These are phyloP conservation scores for Malus fusca DNA, from an alignment of 306 rosid genomes.

Conservation along the genomic window DNA sequence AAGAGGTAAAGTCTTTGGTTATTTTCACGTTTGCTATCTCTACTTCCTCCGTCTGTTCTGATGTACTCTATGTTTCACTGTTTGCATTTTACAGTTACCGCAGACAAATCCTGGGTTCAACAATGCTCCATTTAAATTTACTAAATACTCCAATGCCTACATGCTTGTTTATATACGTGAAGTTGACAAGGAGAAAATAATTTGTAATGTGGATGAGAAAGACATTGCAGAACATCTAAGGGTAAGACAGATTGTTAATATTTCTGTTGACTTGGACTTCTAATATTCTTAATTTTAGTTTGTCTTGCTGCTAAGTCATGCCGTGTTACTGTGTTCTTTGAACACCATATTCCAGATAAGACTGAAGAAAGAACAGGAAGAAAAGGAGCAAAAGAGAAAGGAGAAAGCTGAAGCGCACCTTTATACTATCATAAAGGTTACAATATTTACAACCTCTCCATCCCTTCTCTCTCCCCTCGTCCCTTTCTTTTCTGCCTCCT, in stretches of 20 bases:
- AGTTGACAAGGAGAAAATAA: slow-evolving; percentile 79
- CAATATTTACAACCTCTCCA: slow-evolving; percentile 1
- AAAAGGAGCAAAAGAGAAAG: slow-evolving; percentile 73
- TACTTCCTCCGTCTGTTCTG: not conserved
- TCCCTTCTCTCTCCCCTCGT: not conserved
- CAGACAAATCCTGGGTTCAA: slow-evolving; percentile 85
- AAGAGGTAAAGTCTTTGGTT: slow-evolving; percentile 48
- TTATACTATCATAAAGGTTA: slow-evolving; percentile 76
- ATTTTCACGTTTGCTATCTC: slow-evolving; percentile 41
- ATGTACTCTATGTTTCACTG: slow-evolving; percentile 3
- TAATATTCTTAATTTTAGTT: not conserved
- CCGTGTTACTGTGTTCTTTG: not conserved
- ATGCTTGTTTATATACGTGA: slow-evolving; percentile 96
- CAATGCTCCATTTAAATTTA: slow-evolving; percentile 78
- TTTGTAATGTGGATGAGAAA: slow-evolving; percentile 80
- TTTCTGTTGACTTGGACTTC: not conserved
- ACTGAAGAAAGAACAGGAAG: slow-evolving; percentile 83
- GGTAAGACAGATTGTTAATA: slow-evolving; percentile 39
- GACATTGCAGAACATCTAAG: slow-evolving; percentile 82
- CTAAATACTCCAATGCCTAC: slow-evolving; percentile 86
- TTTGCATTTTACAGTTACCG: slow-evolving; percentile 50
- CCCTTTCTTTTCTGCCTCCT: not conserved
- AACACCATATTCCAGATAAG: slow-evolving; percentile 44
- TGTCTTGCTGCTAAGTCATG: not conserved
- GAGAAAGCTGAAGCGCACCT: slow-evolving; percentile 89